Percentiles rank a stretch among this genome's conserved stretches.
Conservation (phyloP, 768 basidiomycete species). For the Erythrobasidium yunnanense region DNA sequence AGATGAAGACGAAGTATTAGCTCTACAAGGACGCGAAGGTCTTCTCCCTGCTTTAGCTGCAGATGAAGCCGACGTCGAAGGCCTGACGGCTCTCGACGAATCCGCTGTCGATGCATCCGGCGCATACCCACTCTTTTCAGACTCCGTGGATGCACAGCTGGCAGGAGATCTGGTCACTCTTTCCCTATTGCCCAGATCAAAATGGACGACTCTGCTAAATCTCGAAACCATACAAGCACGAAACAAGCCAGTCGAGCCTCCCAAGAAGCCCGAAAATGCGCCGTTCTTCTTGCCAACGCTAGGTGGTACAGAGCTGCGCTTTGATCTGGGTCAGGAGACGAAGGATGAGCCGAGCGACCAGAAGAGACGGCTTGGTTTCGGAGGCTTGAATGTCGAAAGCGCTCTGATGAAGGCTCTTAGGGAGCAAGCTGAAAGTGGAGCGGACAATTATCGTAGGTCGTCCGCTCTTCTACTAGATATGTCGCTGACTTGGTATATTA, state of each 20-base stretch:
- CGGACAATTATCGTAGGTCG: slow-evolving; percentile 53
- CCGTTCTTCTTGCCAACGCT: slow-evolving; percentile 95
- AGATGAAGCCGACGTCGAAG: slow-evolving; percentile 54
- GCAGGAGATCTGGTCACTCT: slow-evolving; percentile 85
- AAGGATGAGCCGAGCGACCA: slow-evolving; percentile 43
- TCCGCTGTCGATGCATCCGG: slow-evolving; percentile 35
- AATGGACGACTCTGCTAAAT: slow-evolving; percentile 95
- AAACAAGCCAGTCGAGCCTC: slow-evolving; percentile 91
- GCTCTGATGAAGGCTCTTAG: slow-evolving; percentile 59
- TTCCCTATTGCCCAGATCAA: slow-evolving; percentile 75
- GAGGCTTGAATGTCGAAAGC: slow-evolving; percentile 51
- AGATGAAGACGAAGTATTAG: slow-evolving; percentile 57
- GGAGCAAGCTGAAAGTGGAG: slow-evolving; percentile 49
- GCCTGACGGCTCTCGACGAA: not conserved
- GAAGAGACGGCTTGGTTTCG: slow-evolving; percentile 48
- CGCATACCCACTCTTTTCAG: slow-evolving; percentile 50
- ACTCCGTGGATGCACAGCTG: slow-evolving; percentile 66
- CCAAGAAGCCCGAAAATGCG: slow-evolving; percentile 86
- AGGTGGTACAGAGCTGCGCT: slow-evolving; percentile 72
- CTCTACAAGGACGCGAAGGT: slow-evolving; percentile 25
- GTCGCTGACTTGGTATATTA: slow-evolving; percentile 37
- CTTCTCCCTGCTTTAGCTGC: slow-evolving; percentile 61
- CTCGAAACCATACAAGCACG: slow-evolving; percentile 92
- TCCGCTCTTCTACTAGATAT: not conserved
- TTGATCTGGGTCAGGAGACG: slow-evolving; percentile 47